phyloP scores from a whole-genome alignment of 1,284 basidiomycete species.

The Apiotrichum gracile region DNA sequence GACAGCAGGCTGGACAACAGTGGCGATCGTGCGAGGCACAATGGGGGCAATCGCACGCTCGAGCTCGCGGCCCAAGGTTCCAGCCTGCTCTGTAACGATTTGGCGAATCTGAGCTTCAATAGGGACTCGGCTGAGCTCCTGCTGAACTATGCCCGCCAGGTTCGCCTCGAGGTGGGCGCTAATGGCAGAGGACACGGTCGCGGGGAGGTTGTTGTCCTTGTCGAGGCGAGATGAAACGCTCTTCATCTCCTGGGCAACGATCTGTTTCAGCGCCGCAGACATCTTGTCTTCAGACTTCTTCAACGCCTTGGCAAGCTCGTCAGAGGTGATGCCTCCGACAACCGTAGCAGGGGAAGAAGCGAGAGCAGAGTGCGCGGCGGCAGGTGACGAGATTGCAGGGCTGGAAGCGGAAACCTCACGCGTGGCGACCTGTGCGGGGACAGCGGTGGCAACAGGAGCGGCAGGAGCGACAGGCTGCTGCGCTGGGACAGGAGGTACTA shows the following conservation, averaged over 20 bases:
- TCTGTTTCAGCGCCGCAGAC: constrained; percentile 17
- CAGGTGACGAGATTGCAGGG: too few species aligned
- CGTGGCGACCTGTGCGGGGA: neutral
- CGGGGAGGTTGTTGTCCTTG: constrained; percentile 3
- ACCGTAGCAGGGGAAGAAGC: neutral
- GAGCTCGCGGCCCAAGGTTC: constrained; percentile 25
- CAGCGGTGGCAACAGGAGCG: neutral
- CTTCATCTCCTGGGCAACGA: constrained; percentile 6
- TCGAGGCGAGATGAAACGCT: constrained; percentile 2
- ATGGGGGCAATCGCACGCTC: constrained; percentile 21
- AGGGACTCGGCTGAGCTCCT: constrained; percentile 23
- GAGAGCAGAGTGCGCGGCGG: too few species aligned
- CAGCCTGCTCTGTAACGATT: constrained; percentile 16
- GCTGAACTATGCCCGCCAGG: constrained; percentile 17
- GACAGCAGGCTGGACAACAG: constrained; percentile 24
- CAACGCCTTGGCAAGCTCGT: constrained; percentile 12
- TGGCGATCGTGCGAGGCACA: constrained; percentile 23
- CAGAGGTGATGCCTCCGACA: neutral
- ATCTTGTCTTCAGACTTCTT: constrained; percentile 29
- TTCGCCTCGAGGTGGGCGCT: constrained; percentile 22
- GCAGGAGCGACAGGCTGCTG: neutral
- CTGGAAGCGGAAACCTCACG: neutral
- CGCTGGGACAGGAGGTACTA: too few species aligned
- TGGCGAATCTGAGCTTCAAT: constrained; percentile 22
- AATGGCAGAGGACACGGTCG: constrained; percentile 15